Base-by-base conservation (phyloP, 1,284 basidiomycete species). In the Ganoderma sinense region DNA sequence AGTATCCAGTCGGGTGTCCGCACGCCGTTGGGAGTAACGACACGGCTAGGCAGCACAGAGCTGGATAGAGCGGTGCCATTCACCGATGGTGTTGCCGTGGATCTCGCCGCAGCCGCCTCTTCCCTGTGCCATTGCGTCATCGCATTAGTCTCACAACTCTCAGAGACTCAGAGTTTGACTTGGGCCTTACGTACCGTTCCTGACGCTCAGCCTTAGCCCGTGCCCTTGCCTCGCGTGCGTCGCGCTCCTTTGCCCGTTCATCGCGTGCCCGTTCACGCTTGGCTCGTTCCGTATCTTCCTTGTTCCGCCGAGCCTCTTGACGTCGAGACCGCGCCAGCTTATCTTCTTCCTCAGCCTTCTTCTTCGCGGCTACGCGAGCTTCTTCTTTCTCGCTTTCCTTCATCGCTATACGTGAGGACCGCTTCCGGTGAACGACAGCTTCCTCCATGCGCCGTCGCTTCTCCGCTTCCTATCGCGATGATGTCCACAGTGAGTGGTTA, bases 391-490 rank as follows among this genome's bases (percentile, higher is more conserved):
- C 91, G 62, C 80, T 86, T 76, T 94, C 93, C 73, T 88, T 91
- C 45, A 89, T 80, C 6, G 94, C 94, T 69, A 97, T 89, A 43
- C 95, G 92, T 56, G 93, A 93, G 2, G 94, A 95, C 36, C 94
- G 89, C 80, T 97, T 97, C 68, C 94, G 89, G 70, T 91, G 90
- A 31, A 89, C 87, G 16, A 95, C 81, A 4, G 93, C 91, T 67
- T 93, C 87, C 73, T 93, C 91, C 60, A 91, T 71, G 62, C 85
- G 86, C 63, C 85, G 84, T 76, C 90, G 87, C 64, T 83, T 87
- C 74, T 92, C 89, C 43, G 85, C 81, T 78, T 90, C 91, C 93
- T 94, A 78, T 29, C 66, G 11, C 75, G 20, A 71, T 67, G 45
- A 58, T 63, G 40, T 4, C 4, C 65, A 41, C 18, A 40, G 68